Evolutionary conservation across 768 basidiomycete species (phyloP), one percentile per base, ranked within the genome.

Genomic region (Solioccasus polychromus): DNA sequence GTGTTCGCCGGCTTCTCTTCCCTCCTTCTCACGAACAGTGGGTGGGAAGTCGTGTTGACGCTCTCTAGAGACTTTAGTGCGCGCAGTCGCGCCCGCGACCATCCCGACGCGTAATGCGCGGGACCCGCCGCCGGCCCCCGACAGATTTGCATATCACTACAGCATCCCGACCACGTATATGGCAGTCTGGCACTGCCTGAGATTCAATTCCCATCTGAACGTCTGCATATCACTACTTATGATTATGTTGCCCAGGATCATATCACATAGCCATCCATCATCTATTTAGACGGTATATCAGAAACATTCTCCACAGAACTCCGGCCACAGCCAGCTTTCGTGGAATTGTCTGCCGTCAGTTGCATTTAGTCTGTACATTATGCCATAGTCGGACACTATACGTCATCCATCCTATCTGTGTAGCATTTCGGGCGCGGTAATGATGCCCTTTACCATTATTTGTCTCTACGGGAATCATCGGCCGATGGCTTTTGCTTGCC

Each of bases 1-100:
- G 44, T 67, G 39, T 82, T 82, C 45, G 77, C 70, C 7, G 80
- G 80, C n/a, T 59, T 82, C 41, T 70, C 76, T 8, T 54, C 69
- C 15, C 70, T 68, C 25, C 52, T 64, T 23, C 64, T 67, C 22
- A 56, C 57, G 32, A 68, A 71, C 5, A 59, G 60, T 36, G 67
- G 68, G 6, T 76, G 72, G 59, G 71, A 59, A 3, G 59, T 55
- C 23, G 63, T 81, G 35, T 47, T 82, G 58, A 74, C 77, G 37
- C 60, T 82, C 15, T 68, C 64, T 34, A 66, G 73, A 35, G 59
- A 71, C 40, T 60, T 62, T 18, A 10, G 50, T 5, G 45, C 47
- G 0, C 48, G 23, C 15, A 35, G 17, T 9, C 52, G 42, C 18
- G 25, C 39, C 2, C 30, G 35, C 37, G 34, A 25, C 7, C 19